Evolutionary conservation across 2,329 filamentous ascomycete genomes (phyloP).

Genomic region (Rutstroemia sp.): DNA sequence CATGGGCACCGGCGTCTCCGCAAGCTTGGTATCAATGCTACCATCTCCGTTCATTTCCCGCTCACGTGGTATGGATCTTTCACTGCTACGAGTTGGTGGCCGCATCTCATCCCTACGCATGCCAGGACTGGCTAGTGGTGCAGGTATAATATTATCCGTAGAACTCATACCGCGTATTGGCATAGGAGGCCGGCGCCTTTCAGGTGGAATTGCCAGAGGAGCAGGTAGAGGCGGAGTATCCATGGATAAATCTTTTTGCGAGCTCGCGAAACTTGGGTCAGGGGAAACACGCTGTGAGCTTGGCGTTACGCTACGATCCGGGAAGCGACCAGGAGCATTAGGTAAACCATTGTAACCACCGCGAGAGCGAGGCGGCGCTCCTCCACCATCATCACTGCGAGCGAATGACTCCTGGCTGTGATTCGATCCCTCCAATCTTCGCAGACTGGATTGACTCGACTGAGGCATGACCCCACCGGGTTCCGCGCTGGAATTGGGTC

Average conservation of each 20-base stretch:
- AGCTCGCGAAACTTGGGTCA: slow-evolving; percentile 19
- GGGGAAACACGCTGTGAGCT: slow-evolving; percentile 25
- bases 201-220: slow-evolving; percentile 25
- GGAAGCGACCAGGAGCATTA: slow-evolving; percentile 25
- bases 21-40: background rate
- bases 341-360: slow-evolving; percentile 24
- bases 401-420: slow-evolving; percentile 29
- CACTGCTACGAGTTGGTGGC: slow-evolving; percentile 28
- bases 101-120: slow-evolving; percentile 29
- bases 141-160: slow-evolving; percentile 29
- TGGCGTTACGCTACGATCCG: slow-evolving; percentile 25
- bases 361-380: slow-evolving; percentile 27
- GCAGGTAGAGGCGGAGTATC: slow-evolving; percentile 26
- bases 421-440: slow-evolving; percentile 23
- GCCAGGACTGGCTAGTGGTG: slow-evolving; percentile 31
- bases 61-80: slow-evolving; percentile 20
- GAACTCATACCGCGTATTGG: slow-evolving; percentile 22
- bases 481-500: slow-evolving; percentile 24
- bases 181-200: slow-evolving; percentile 30
- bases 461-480: slow-evolving; percentile 13
- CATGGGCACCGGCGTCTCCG: slow-evolving; percentile 3
- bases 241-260: slow-evolving; percentile 14
- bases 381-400: slow-evolving; percentile 24
- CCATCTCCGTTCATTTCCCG: slow-evolving; percentile 8
- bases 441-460: slow-evolving; percentile 19